Evolutionary conservation across 257 asterid genomes (phyloP), one percentile per base, ranked within the genome.

Genomic region (Schizonepeta tenuifolia): DNA sequence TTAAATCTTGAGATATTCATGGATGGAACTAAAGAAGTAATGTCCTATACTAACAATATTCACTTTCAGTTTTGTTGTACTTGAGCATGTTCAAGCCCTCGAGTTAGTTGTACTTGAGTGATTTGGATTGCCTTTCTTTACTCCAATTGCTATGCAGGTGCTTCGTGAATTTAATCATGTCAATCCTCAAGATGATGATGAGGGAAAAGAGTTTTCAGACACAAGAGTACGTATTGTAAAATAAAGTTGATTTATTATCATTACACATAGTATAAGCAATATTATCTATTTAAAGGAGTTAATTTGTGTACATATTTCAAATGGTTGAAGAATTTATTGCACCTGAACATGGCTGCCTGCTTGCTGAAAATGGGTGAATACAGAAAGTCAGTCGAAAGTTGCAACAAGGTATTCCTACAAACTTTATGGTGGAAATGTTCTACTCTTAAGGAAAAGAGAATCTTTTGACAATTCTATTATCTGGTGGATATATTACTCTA

Each of bases 271-370:
- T 17, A 15, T 24, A 72, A 14, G 36, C 44, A 65, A 36, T 33
- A 54, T 69, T 65, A 20, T 75, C 44, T 41, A 49, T 7, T 15
- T 71, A 67, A 10, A 38, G 43, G 59, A 70, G 41, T 77, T 73
- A 8, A 77, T 35, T 63, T 15, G 40, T 72, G 33, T 61, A 41
- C 44, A 44, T 73, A 71, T 71, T 78, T 64, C 62, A 66, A 33
- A 51, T 81, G 72, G 67, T 71, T 82, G 86, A 76, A 93, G 99
- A 88, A 95, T 77, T 74, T 92, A 84, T 77, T 92, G 85, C 90
- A 95, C 85, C 94, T 95, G 75, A 95, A 95, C 54, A 92, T 95
- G 78, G 99, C 99, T 78, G 97, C 98, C 40, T 95, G 99, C 96
- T 90, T 80, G 78, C 84, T 88, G 85, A 95, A 90, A 79, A 65